Percentiles rank a stretch among this genome's conserved stretches.
phyloP scores from a whole-genome alignment of 1,284 basidiomycete genomes.

The Bondarzewia mesenterica region DNA sequence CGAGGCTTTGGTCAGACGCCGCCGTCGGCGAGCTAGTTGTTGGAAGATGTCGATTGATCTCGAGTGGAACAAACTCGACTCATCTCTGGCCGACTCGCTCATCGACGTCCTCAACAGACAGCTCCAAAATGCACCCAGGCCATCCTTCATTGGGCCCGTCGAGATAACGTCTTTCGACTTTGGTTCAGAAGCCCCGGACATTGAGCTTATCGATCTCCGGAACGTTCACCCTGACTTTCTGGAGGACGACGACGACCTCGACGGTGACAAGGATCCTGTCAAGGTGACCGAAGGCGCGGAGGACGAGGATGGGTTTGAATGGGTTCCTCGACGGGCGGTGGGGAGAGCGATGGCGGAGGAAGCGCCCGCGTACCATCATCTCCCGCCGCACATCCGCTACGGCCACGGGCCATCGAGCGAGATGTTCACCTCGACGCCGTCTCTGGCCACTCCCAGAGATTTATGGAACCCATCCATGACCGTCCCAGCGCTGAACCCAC shows the following conservation, averaged over 20 bases:
- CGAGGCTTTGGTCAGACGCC: too few relatives aligned
- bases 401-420: conserved; percentile 37
- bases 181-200: conserved; percentile 75
- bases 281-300: conserved; percentile 43
- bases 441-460: conserved; percentile 37
- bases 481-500: conserved; percentile 4
- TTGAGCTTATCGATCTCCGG: conserved; percentile 85
- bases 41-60: conserved; percentile 68
- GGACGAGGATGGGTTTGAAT: conserved; percentile 63
- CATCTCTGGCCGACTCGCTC: conserved; percentile 62
- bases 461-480: conserved; percentile 39
- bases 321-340: conserved; percentile 62
- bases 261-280: conserved; percentile 28
- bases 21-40: too few relatives aligned
- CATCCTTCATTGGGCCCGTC: conserved; percentile 91
- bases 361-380: conserved; percentile 52
- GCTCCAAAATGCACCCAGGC: conserved; percentile 61
- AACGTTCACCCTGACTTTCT: conserved; percentile 94
- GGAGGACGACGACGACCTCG: conserved; percentile 63
- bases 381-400: conserved; percentile 67
- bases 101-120: conserved; percentile 78
- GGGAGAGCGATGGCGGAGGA: conserved; percentile 41
- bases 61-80: conserved; percentile 69
- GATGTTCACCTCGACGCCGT: conserved; percentile 45
- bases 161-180: conserved; percentile 83